A percentile compares a stretch with the other conserved stretches of the same genome.
phyloP scores from a whole-genome alignment of 805 yeast genomes.

The Nakazawaea holstii region DNA sequence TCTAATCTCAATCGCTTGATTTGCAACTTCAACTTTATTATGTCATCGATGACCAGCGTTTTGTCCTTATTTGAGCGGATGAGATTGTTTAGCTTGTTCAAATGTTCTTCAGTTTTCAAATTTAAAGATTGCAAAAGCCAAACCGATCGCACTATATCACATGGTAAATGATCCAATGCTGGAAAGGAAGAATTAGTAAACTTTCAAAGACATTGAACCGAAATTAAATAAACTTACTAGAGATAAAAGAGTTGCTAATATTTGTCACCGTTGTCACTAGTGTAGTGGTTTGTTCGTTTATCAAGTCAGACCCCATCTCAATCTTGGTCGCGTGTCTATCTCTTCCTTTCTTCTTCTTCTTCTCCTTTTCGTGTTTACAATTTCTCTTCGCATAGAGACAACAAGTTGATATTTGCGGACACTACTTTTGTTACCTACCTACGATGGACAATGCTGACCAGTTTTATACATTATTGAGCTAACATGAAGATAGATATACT shows the following conservation, averaged over 20 bases:
- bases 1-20: slow-evolving; percentile 14
- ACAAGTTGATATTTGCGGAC: not conserved
- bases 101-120: slow-evolving; percentile 17
- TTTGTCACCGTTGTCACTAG: slow-evolving; percentile 22
- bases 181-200: not conserved
- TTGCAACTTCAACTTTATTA: slow-evolving; percentile 12
- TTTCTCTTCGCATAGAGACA: too few relatives aligned
- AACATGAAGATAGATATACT: not conserved
- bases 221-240: slow-evolving; percentile 15
- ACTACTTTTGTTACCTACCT: not conserved
- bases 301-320: not conserved
- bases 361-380: not conserved
- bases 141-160: slow-evolving; percentile 30
- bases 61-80: not conserved
- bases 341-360: not conserved
- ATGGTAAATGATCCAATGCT: slow-evolving; percentile 31
- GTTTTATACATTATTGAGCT: too few relatives aligned
- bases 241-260: slow-evolving; percentile 28
- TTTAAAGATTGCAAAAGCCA: slow-evolving; percentile 30
- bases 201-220: not conserved
- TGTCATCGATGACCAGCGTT: slow-evolving; percentile 6
- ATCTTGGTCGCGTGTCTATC: not conserved
- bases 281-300: not conserved
- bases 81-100: slow-evolving; percentile 9
- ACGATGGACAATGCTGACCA: not conserved